A percentile compares a stretch with the other conserved stretches of the same genome.
These are phyloP conservation scores for Penicillium sp. DNA, from an alignment of 2,329 filamentous ascomycete genomes.

Conservation along the genomic window DNA sequence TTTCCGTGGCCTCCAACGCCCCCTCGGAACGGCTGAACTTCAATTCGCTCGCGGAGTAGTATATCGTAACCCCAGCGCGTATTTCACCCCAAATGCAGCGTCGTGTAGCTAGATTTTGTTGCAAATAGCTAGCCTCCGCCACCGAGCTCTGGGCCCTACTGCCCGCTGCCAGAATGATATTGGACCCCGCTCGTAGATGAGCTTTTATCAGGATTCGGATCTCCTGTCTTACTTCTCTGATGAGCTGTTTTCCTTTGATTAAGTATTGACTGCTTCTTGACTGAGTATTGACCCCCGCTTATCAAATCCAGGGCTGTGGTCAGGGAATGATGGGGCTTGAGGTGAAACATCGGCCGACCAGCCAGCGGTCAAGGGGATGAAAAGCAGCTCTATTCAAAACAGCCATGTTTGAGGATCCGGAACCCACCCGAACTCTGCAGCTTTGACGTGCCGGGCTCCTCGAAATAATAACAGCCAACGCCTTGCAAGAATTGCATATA, in stretches of 20 bases:
- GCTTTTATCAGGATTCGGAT: neutral
- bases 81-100: neutral
- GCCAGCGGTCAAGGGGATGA: neutral
- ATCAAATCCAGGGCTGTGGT: neutral
- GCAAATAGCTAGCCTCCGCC: neutral
- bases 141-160: neutral
- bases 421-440: neutral
- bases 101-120: neutral
- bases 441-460: neutral
- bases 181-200: neutral
- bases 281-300: neutral
- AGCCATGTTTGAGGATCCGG: neutral
- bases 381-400: constrained; percentile 10
- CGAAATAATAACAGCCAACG: neutral
- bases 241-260: constrained; percentile 1
- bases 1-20: neutral
- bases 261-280: neutral
- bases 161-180: neutral
- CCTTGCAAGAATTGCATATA: constrained; percentile 1
- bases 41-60: neutral
- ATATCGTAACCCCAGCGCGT: neutral
- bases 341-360: constrained; percentile 13
- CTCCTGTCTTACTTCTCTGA: neutral
- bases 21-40: neutral
- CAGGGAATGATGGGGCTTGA: neutral